A percentile compares a stretch with the other conserved stretches of the same genome.
phyloP scores from a whole-genome alignment of 2,329 filamentous ascomycete genomes.

The Sarocladium kiliense region DNA sequence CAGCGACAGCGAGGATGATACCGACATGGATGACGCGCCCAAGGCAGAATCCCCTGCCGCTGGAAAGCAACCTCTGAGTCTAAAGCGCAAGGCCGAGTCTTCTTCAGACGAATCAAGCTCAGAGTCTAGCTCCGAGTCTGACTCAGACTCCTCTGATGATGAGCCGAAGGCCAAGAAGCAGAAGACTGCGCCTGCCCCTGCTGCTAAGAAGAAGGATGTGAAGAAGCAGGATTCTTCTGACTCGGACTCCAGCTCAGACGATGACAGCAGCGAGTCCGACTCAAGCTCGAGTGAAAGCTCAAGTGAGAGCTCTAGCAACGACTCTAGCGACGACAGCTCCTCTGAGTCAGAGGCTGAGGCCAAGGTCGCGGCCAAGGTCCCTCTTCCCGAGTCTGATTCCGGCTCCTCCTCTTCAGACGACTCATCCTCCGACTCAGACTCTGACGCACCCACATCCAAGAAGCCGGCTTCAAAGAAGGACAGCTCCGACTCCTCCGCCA shows the following conservation, averaged over 20 bases:
- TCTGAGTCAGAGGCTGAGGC: constrained; percentile 22
- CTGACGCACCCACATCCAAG: constrained; percentile 12
- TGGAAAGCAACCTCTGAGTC: constrained; percentile 13
- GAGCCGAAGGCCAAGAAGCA: constrained; percentile 49
- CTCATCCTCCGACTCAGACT: constrained; percentile 21
- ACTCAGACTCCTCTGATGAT: constrained; percentile 30
- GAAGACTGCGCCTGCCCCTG: constrained; percentile 28
- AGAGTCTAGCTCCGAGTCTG: constrained; percentile 31
- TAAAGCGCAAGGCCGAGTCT: constrained; percentile 36
- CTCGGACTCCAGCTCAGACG: constrained; percentile 22
- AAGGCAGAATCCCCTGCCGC: constrained; percentile 16
- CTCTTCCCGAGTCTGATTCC: constrained; percentile 29
- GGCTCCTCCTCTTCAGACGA: constrained; percentile 26
- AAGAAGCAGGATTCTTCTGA: constrained; percentile 13
- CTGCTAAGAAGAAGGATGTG: constrained; percentile 9
- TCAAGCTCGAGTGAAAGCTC: constrained; percentile 21
- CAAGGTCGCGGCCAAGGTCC: constrained; percentile 21
- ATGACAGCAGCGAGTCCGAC: constrained; percentile 30
- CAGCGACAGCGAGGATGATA: constrained; percentile 18
- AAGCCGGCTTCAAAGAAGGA: constrained; percentile 11
- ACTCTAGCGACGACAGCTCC: constrained; percentile 21
- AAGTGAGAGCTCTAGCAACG: constrained; percentile 20
- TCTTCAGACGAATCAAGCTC: constrained; percentile 28
- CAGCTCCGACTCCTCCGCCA: constrained; percentile 23
- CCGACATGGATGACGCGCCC: constrained; percentile 15